Percentiles rank a stretch among this genome's conserved stretches.
These are phyloP conservation scores for Clitopilus hobsonii DNA, from an alignment of 768 basidiomycete species.

Conservation along the genomic window DNA sequence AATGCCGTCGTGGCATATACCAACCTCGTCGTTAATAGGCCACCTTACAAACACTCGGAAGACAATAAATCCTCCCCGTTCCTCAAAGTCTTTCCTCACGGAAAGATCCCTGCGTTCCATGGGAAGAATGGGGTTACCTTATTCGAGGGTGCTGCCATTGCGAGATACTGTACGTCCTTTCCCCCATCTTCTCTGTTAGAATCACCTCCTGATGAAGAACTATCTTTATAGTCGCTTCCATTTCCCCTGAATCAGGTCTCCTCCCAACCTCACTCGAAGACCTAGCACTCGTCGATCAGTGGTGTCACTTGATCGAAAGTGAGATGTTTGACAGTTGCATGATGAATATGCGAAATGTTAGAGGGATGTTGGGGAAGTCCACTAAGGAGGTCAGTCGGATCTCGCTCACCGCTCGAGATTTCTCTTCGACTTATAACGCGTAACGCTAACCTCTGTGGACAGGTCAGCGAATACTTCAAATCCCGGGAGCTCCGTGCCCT, in stretches of 20 bases:
- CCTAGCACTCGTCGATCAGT: background rate
- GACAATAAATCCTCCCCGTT: background rate
- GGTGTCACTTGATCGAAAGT: background rate
- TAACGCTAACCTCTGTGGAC: background rate
- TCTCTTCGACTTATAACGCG: background rate
- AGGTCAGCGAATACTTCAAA: background rate
- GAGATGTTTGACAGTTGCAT: background rate
- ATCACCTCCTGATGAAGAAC: background rate
- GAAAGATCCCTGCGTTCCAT: background rate
- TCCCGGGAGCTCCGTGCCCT: too few species aligned
- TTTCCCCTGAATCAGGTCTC: background rate
- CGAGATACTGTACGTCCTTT: background rate
- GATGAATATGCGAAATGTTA: background rate
- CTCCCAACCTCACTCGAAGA: background rate
- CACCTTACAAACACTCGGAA: background rate
- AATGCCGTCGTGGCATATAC: background rate
- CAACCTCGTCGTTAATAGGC: background rate
- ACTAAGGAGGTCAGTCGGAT: background rate
- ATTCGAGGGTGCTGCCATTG: background rate
- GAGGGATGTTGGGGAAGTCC: background rate
- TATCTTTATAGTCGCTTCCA: background rate
- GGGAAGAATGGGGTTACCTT: background rate
- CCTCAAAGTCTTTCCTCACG: background rate
- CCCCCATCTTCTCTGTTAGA: background rate
- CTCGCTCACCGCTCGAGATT: background rate